Percentiles rank a stretch among this genome's conserved stretches.
phyloP scores from a whole-genome alignment of 2,329 filamentous ascomycete species.

The Ploettnerulaceae sp. region DNA sequence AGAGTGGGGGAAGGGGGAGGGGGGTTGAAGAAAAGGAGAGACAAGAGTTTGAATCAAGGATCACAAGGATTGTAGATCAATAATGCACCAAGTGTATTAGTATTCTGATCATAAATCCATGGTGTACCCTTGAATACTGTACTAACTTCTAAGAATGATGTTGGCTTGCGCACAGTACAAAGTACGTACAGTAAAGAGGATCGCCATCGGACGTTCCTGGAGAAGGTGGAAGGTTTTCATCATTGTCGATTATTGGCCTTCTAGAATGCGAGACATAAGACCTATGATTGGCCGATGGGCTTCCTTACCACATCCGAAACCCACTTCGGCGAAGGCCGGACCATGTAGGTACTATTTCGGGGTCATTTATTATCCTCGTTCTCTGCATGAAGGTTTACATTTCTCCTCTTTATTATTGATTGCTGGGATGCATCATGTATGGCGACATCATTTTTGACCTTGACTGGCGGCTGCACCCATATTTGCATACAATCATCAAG shows the following conservation, averaged over 20 bases:
- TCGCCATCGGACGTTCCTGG: slow-evolving; percentile 1
- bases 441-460: too few species aligned
- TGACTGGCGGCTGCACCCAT: too few species aligned
- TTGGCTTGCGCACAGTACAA: too few species aligned
- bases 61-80: background rate
- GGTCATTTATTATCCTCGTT: too few species aligned
- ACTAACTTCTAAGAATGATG: slow-evolving; percentile 7
- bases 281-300: slow-evolving; percentile 1
- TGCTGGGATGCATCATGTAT: too few species aligned
- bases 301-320: too few species aligned
- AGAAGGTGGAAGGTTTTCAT: slow-evolving; percentile 6
- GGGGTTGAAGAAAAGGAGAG: slow-evolving; percentile 6
- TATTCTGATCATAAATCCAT: slow-evolving; percentile 1
- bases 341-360: slow-evolving; percentile 4
- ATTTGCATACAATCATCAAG: too few species aligned
- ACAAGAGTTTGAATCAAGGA: background rate
- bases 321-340: slow-evolving; percentile 6
- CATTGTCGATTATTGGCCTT: background rate
- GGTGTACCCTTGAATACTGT: slow-evolving; percentile 10
- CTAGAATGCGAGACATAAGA: slow-evolving; percentile 1
- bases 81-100: background rate
- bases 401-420: too few species aligned
- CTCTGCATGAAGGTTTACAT: too few species aligned
- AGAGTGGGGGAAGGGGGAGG: slow-evolving; percentile 12
- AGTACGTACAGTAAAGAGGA: slow-evolving; percentile 1